Conservation (phyloP, 305 asterid genomes). For the Ilex paraguariensis region DNA sequence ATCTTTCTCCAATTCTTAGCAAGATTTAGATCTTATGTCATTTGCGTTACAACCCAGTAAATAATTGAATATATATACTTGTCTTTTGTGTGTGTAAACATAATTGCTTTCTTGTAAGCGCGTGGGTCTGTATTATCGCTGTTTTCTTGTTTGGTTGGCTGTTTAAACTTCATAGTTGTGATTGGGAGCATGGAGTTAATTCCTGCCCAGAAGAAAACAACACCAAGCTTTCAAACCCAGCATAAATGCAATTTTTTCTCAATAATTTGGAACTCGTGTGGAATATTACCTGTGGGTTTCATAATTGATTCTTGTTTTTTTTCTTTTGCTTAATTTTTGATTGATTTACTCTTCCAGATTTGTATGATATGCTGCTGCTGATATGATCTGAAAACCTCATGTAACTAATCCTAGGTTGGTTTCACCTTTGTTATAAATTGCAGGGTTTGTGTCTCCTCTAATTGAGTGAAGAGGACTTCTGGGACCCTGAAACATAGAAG, state of each 20-base stretch:
- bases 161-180: too few relatives aligned
- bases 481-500: slow-evolving; percentile 22
- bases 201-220: too few relatives aligned
- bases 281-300: not conserved
- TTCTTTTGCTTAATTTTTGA: too few relatives aligned
- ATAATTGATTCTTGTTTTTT: not conserved
- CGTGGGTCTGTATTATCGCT: not conserved
- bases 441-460: slow-evolving; percentile 85
- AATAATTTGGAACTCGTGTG: not conserved
- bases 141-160: too few relatives aligned
- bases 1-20: not conserved
- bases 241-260: too few relatives aligned
- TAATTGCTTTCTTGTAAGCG: not conserved
- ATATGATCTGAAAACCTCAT: not conserved
- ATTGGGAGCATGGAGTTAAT: too few relatives aligned
- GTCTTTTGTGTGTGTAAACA: not conserved
- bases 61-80: too few relatives aligned
- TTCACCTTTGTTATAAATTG: slow-evolving; percentile 11
- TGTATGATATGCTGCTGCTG: not conserved
- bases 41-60: not conserved
- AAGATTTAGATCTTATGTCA: not conserved
- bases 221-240: too few relatives aligned
- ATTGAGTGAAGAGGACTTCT: slow-evolving; percentile 22
- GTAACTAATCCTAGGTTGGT: not conserved
- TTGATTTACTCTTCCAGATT: not conserved